Evolutionary conservation across 495 filamentous ascomycete genomes (phyloP), one percentile per base, ranked within the genome.

Genomic region (Evansstolkia leycettana): DNA sequence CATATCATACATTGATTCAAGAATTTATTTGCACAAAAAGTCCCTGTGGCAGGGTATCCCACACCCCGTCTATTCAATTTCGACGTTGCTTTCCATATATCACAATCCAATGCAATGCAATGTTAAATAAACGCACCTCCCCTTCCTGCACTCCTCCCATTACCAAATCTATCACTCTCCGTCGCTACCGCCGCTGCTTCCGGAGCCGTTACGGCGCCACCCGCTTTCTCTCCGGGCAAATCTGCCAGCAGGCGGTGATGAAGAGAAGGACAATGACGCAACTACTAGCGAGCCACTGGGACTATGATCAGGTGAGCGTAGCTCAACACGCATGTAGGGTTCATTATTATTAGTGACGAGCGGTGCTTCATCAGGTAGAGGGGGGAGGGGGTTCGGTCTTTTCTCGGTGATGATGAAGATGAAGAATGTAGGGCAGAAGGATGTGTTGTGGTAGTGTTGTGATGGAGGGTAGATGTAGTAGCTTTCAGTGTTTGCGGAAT

Each of bases 391-490:
- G 20, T 35, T 35, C 7, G 33, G 14, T 23, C 20, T 23, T n/a
- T n/a, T 23, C 20, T 23, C 13, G 19, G 16, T 3, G 16, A 34
- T 2, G 32, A 14, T 12, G 19, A 17, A n/a, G 32, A 17, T 11
- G 19, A 17, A 2, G 19, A 20, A 18, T 17, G 31, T 7, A 10
- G n/a, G 5, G 16, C 7, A 23, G 15, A 5, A 7, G 5, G 16
- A 5, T 14, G 41, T 34, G 17, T 41, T 28, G 27, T 28, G 23
- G 37, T 11, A 20, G 19, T 8, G 46, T 4, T 34, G 30, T 5
- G 25, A 13, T 7, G 41, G 38, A 0, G 51, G 46, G 10, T 50
- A 39, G 29, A 52, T 52, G 35, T 52, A 55, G 12, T 29, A 29
- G 11, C 14, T 15, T 29, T 55, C 49, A 8, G 52, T 43, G 5